Base-by-base conservation (phyloP, 2,329 filamentous ascomycete genomes). In the Phaeosphaeriaceae sp. region DNA sequence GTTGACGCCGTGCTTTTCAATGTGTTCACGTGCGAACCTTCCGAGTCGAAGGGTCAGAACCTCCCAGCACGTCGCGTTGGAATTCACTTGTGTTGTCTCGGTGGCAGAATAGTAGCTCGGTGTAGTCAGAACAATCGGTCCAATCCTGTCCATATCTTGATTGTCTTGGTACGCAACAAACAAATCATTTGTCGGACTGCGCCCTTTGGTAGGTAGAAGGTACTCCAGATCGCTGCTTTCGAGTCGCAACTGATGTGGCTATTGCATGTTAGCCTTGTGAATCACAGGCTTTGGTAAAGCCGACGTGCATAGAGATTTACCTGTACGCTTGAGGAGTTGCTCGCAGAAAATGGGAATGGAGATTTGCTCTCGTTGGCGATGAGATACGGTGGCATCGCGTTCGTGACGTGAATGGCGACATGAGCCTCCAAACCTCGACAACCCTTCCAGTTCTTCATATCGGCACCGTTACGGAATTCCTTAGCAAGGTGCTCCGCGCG, bases 381-480 rank as follows among this genome's bases (percentile, higher is more conserved):
- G 9, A 84, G 75, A 58, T 84, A 84, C 4, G 82, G 82, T 15
- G 82, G 82, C 82, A 84, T 84, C 2, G 82, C 82, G 55, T 82
- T 83, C 2, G 80, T 81, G 53, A 84, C 82, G 46, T 81, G 78
- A 3, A 80, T 77, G 7, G 82, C 82, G 11, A 84, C 78, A 22
- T 79, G 75, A 10, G 80, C 73, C 57, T 83, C 81, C 4, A 87
- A 69, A 3, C 85, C 85, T 67, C 85, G 79, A 64, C 83, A 85
- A 2, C 85, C 84, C 52, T 81, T 82, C 85, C 85, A 87, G 40
- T 84, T 77, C 26, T 76, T 77, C 84, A 87, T 87, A 28, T 78
- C 77, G 6, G 77, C 78, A 0, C 85, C 84, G 40, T 81, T 79
- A 52, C 82, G 83, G 73, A 86, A 87, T 67, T 87, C 85, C 21